A percentile compares a stretch with the other conserved stretches of the same genome.
Conservation (phyloP, 1,284 basidiomycete species). For the Apiotrichum laibachii region DNA sequence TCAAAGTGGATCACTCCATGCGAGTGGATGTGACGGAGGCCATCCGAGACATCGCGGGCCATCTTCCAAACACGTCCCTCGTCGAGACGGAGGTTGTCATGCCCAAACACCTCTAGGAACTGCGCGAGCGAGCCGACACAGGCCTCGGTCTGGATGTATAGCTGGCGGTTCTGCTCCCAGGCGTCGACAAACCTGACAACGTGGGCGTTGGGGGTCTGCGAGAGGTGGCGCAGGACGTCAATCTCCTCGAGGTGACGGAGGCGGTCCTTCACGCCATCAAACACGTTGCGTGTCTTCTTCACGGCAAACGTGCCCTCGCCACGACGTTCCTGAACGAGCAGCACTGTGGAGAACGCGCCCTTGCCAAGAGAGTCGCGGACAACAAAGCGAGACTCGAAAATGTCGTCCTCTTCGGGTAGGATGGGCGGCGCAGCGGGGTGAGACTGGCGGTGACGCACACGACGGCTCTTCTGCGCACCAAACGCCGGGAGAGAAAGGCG, state of each 20-base stretch:
- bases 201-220: slow-evolving; percentile 62
- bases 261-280: slow-evolving; percentile 85
- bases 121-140: slow-evolving; percentile 88
- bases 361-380: slow-evolving; percentile 80
- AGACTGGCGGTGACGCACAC: slow-evolving; percentile 49
- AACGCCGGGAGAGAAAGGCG: slow-evolving; percentile 49
- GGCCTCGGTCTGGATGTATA: slow-evolving; percentile 93
- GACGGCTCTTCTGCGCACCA: slow-evolving; percentile 37
- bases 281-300: slow-evolving; percentile 85
- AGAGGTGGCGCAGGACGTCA: slow-evolving; percentile 81
- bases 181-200: slow-evolving; percentile 89
- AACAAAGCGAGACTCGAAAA: slow-evolving; percentile 59
- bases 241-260: slow-evolving; percentile 92
- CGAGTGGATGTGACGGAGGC: slow-evolving; percentile 84
- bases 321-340: slow-evolving; percentile 76
- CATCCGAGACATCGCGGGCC: slow-evolving; percentile 81
- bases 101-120: slow-evolving; percentile 92
- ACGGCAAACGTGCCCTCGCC: slow-evolving; percentile 71
- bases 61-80: slow-evolving; percentile 98
- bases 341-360: slow-evolving; percentile 91
- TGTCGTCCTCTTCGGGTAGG: slow-evolving; percentile 37
- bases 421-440: slow-evolving; percentile 34
- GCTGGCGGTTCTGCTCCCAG: slow-evolving; percentile 88
- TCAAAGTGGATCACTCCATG: slow-evolving; percentile 91
- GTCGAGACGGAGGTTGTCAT: slow-evolving; percentile 76